These are phyloP conservation scores for Pyronema omphalodes DNA, from an alignment of 495 filamentous ascomycete species.

Conservation along the genomic window DNA sequence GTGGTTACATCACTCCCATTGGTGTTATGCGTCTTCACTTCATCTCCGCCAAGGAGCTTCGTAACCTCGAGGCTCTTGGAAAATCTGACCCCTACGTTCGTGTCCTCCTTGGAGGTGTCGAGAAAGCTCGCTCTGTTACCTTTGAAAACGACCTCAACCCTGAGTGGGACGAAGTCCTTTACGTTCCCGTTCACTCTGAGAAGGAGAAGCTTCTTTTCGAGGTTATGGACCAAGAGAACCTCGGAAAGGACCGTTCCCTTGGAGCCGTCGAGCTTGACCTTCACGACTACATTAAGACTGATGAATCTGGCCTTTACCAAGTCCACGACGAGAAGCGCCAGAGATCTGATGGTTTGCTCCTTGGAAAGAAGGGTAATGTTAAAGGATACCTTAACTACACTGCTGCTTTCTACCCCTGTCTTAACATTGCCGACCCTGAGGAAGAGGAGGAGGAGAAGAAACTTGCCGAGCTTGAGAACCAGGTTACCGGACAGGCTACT, in stretches of 20 bases:
- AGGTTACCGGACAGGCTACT: too few species aligned
- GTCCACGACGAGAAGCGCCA: slow-evolving; percentile 55
- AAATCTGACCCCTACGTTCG: slow-evolving; percentile 92
- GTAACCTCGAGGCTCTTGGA: slow-evolving; percentile 86
- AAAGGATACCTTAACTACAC: slow-evolving; percentile 78
- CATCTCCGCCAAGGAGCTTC: slow-evolving; percentile 57
- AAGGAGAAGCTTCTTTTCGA: slow-evolving; percentile 74
- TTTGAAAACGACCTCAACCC: slow-evolving; percentile 92
- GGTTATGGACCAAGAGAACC: slow-evolving; percentile 88
- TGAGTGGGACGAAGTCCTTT: slow-evolving; percentile 88
- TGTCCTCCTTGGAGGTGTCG: slow-evolving; percentile 71
- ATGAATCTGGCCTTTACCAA: slow-evolving; percentile 61
- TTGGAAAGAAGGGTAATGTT: slow-evolving; percentile 42
- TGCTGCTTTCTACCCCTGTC: slow-evolving; percentile 70
- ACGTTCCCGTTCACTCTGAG: slow-evolving; percentile 75
- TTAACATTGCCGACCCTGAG: slow-evolving; percentile 79
- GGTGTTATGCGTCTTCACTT: slow-evolving; percentile 92
- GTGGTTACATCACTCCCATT: slow-evolving; percentile 81
- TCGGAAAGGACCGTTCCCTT: slow-evolving; percentile 72
- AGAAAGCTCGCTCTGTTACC: slow-evolving; percentile 80
- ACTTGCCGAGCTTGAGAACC: slow-evolving; percentile 7
- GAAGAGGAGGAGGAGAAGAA: slow-evolving; percentile 56
- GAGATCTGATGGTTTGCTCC: slow-evolving; percentile 42
- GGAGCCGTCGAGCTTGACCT: slow-evolving; percentile 58
- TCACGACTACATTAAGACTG: slow-evolving; percentile 60